These are phyloP conservation scores for Geranium incanum DNA, from an alignment of 441 rosid species.

Conservation along the genomic window DNA sequence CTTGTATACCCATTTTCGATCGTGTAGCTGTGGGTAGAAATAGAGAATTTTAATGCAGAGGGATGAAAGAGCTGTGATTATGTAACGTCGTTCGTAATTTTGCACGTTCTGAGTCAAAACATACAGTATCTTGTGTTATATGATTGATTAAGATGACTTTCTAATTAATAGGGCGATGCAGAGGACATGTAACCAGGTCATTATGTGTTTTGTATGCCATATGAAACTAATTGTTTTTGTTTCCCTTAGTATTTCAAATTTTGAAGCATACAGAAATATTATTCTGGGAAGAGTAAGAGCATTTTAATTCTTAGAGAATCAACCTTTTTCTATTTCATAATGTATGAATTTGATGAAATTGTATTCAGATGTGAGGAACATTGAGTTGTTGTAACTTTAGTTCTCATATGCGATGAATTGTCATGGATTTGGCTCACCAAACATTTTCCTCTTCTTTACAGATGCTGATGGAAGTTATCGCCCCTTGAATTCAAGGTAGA, in stretches of 20 bases:
- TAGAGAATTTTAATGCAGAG: too few relatives aligned
- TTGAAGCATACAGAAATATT: background rate
- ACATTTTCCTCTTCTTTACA: slow-evolving; percentile 21
- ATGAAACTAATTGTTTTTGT: background rate
- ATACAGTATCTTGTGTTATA: background rate
- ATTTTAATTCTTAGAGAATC: background rate
- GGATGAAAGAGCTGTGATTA: too few relatives aligned
- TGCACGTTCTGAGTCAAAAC: background rate
- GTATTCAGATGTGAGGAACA: background rate
- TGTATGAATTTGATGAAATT: background rate
- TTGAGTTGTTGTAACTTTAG: slow-evolving; percentile 7
- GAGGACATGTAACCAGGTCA: background rate
- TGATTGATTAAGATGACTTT: background rate
- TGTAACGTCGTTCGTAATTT: background rate
- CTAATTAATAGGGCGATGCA: background rate
- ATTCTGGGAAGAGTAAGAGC: background rate
- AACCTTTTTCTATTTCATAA: background rate
- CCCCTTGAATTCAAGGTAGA: slow-evolving; percentile 29
- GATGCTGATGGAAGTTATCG: slow-evolving; percentile 27
- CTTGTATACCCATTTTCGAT: too few relatives aligned
- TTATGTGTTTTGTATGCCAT: background rate
- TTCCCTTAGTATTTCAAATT: background rate
- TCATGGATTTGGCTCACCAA: slow-evolving; percentile 10
- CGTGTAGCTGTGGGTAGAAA: too few relatives aligned
- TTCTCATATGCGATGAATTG: background rate